phyloP scores from a whole-genome alignment of 2,329 filamentous ascomycete genomes.

The Neonectria faginata region DNA sequence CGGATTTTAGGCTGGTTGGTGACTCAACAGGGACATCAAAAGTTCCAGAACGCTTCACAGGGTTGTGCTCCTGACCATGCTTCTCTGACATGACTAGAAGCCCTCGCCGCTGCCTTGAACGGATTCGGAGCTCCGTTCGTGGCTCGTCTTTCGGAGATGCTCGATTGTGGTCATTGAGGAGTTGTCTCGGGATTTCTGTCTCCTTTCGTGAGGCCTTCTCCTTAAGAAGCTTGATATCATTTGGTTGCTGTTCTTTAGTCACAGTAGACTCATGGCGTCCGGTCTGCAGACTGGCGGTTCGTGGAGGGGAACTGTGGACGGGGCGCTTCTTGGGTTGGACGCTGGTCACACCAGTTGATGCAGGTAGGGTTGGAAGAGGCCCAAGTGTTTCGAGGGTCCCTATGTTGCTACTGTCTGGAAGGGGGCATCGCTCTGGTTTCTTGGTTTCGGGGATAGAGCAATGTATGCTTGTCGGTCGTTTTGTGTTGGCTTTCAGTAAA shows the following conservation, averaged over 20 bases:
- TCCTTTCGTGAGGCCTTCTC: background rate
- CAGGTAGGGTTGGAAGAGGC: background rate
- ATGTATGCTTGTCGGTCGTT: background rate
- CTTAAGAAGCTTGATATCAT: too few relatives aligned
- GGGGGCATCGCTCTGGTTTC: background rate
- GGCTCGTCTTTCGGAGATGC: constrained; percentile 40
- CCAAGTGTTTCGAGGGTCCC: background rate
- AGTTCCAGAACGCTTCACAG: constrained; percentile 1
- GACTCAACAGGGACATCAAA: constrained; percentile 3
- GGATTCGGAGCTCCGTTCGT: constrained; percentile 61
- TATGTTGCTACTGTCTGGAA: too few relatives aligned
- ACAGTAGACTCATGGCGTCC: background rate
- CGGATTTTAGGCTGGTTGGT: background rate
- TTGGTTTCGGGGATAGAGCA: background rate
- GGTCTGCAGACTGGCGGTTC: background rate
- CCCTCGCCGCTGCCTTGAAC: constrained; percentile 60
- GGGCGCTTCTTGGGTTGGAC: background rate
- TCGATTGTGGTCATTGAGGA: background rate
- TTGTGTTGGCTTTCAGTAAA: background rate
- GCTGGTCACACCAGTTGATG: background rate
- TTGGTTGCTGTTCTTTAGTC: background rate
- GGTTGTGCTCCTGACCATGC: constrained; percentile 23
- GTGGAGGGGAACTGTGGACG: background rate
- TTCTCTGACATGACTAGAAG: constrained; percentile 60
- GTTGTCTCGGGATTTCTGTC: background rate